Conservation (phyloP, 805 yeast species). For the Sugiyamaella valdiviana region DNA sequence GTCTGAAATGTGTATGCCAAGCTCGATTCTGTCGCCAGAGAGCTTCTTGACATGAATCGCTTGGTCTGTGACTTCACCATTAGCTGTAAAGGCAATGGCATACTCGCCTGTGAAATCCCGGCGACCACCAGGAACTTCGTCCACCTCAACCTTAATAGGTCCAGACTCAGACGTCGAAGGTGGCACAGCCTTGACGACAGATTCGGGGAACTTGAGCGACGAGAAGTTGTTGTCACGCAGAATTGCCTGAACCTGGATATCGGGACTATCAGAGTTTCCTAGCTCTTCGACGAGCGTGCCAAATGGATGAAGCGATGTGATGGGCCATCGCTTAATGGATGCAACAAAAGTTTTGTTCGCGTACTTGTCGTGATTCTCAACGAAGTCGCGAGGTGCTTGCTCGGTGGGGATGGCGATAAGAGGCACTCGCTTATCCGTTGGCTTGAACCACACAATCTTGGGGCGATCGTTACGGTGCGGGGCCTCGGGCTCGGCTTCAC, state of each 20-base stretch:
- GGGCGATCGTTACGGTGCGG: constrained; percentile 45
- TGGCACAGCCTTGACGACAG: constrained; percentile 26
- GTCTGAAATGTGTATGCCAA: constrained; percentile 85
- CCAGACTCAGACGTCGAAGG: constrained; percentile 11
- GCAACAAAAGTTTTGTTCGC: constrained; percentile 83
- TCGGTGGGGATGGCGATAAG: constrained; percentile 97
- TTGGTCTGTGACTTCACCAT: constrained; percentile 58
- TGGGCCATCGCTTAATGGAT: constrained; percentile 97
- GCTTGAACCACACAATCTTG: constrained; percentile 98
- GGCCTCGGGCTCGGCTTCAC: constrained; percentile 10
- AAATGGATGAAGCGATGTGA: constrained; percentile 95
- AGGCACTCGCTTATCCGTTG: constrained; percentile 96
- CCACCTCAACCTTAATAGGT: constrained; percentile 12
- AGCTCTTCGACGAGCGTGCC: constrained; percentile 86
- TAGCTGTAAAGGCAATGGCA: constrained; percentile 56
- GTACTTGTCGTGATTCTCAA: constrained; percentile 82
- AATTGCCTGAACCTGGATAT: constrained; percentile 80
- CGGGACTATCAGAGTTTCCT: constrained; percentile 70
- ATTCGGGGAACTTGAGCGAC: constrained; percentile 37
- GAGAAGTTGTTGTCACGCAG: constrained; percentile 57
- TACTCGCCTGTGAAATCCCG: constrained; percentile 50
- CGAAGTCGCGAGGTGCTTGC: constrained; percentile 93
- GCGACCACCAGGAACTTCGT: constrained; percentile 34
- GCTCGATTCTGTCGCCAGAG: constrained; percentile 55
- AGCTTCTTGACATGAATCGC: constrained; percentile 73